A percentile compares a stretch with the other conserved stretches of the same genome.
These are phyloP conservation scores for Myxozyma neotropica DNA, from an alignment of 805 yeast genomes.

Conservation along the genomic window DNA sequence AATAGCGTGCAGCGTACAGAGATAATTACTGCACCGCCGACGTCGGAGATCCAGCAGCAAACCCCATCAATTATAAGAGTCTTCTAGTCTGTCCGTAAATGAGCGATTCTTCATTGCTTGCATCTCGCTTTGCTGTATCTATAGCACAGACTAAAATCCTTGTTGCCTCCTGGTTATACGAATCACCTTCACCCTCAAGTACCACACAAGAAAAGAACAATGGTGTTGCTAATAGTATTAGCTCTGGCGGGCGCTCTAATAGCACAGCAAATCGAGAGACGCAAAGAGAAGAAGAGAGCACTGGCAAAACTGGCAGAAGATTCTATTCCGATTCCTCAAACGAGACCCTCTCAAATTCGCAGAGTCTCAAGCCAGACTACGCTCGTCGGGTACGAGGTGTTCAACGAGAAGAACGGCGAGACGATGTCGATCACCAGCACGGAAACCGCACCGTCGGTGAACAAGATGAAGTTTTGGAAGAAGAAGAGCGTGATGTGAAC, in stretches of 20 bases:
- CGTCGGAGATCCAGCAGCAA: neutral
- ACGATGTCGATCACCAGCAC: conserved; percentile 7
- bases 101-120: conserved; percentile 26
- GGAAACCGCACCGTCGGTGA: neutral
- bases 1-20: neutral
- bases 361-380: neutral
- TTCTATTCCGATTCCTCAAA: neutral
- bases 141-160: conserved; percentile 33
- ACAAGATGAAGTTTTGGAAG: conserved; percentile 4
- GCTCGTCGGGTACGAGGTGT: neutral
- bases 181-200: neutral
- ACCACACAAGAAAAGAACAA: neutral
- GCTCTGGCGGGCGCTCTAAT: conserved; percentile 4
- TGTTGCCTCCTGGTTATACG: conserved; percentile 37
- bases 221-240: conserved; percentile 11
- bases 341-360: neutral
- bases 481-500: neutral
- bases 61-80: neutral
- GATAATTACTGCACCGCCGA: neutral
- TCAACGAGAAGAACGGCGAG: conserved; percentile 1
- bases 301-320: conserved; percentile 1
- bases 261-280: neutral
- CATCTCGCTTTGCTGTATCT: conserved; percentile 39
- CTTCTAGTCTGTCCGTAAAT: neutral
- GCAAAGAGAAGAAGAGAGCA: conserved; percentile 5